Percentiles rank a stretch among this genome's conserved stretches.
Evolutionary conservation across 140 eudicot genomes (phyloP).

Genomic region (Ambrosia hybrid): DNA sequence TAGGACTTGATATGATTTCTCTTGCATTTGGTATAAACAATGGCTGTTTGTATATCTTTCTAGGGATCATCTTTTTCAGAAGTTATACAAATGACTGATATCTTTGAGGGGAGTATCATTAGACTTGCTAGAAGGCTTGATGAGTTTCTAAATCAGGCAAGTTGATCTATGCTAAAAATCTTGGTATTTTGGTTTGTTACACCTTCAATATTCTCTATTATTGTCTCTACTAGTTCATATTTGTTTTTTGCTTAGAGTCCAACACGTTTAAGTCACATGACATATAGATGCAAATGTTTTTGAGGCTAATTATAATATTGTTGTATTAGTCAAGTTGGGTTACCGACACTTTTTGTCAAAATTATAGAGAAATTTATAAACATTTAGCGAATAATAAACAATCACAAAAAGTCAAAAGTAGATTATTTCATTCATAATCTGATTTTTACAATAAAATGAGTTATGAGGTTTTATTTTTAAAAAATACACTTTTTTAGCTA

Average conservation of each 20-base stretch:
- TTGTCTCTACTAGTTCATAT: background rate
- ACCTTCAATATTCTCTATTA: background rate
- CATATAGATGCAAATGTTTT: background rate
- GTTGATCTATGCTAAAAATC: conserved; percentile 11
- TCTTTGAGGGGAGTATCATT: conserved; percentile 94
- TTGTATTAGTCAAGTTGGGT: too few relatives aligned
- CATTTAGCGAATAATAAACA: too few relatives aligned
- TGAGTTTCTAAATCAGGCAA: conserved; percentile 94
- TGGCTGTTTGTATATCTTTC: conserved; percentile 1
- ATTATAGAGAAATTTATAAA: too few relatives aligned
- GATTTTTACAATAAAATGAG: too few relatives aligned
- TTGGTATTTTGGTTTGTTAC: background rate
- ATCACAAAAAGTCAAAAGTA: too few relatives aligned
- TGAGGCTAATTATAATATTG: background rate
- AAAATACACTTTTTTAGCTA: too few relatives aligned
- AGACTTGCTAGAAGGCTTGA: conserved; percentile 95
- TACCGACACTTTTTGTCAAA: background rate
- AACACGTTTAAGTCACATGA: background rate
- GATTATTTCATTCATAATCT: too few relatives aligned
- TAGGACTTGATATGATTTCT: background rate
- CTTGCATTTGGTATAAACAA: background rate
- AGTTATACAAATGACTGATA: conserved; percentile 96
- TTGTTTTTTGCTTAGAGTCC: background rate
- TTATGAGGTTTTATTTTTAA: too few relatives aligned
- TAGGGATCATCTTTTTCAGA: conserved; percentile 90